Percentiles rank a stretch among this genome's conserved stretches.
Conservation (phyloP, 352 stramenopile genomes). For the Phytopythium boreale region DNA sequence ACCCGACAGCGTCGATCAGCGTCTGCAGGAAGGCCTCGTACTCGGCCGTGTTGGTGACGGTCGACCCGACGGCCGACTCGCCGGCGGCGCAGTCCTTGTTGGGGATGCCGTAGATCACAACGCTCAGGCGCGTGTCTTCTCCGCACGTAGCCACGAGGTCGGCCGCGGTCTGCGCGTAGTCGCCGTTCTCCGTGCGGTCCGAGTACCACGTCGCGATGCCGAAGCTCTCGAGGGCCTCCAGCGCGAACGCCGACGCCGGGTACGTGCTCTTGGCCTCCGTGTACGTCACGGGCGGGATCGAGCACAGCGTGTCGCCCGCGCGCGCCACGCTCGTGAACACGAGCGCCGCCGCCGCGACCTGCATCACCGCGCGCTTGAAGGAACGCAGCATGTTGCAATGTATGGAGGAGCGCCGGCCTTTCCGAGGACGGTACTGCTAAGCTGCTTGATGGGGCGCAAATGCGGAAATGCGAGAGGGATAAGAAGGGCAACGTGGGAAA, state of each 20-base stretch:
- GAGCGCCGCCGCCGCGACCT: slow-evolving; percentile 4
- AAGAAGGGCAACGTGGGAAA: not conserved
- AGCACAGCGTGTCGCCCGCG: slow-evolving; percentile 46
- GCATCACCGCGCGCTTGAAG: not conserved
- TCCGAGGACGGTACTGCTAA: not conserved
- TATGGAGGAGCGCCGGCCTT: not conserved
- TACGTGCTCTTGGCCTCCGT: slow-evolving; percentile 36
- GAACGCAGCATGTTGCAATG: slow-evolving; percentile 7
- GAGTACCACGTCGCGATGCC: slow-evolving; percentile 69
- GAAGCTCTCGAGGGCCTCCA: slow-evolving; percentile 49
- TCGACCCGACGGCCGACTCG: slow-evolving; percentile 35
- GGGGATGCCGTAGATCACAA: slow-evolving; percentile 69
- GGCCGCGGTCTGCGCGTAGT: slow-evolving; percentile 29
- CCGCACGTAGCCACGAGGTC: slow-evolving; percentile 33
- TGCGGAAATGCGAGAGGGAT: not conserved
- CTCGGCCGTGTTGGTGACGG: slow-evolving; percentile 34
- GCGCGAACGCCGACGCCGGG: slow-evolving; percentile 40
- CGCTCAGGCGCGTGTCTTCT: slow-evolving; percentile 38
- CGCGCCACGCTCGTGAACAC: not conserved
- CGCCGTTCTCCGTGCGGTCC: slow-evolving; percentile 34
- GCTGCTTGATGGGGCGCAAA: not conserved
- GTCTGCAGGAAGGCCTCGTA: slow-evolving; percentile 51
- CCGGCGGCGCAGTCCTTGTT: slow-evolving; percentile 72
- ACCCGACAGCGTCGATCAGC: slow-evolving; percentile 39
- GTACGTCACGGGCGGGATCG: slow-evolving; percentile 41